phyloP scores from a whole-genome alignment of 1,139 yeast species.

The Scheffersomyces segobiensis region DNA sequence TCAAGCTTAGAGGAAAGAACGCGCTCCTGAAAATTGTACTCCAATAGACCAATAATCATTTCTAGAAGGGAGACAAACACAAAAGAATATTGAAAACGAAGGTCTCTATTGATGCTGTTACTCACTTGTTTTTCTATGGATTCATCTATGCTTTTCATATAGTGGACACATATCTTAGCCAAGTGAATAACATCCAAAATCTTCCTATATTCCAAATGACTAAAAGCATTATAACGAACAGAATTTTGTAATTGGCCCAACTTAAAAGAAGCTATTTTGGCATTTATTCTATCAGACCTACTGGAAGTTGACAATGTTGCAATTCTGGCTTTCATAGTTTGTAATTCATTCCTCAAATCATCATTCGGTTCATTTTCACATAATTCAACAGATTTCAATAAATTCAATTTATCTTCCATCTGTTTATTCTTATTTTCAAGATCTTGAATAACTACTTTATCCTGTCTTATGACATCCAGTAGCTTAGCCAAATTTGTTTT shows the following conservation, averaged over 20 bases:
- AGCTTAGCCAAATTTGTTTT: conserved; percentile 42
- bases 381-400: conserved; percentile 2
- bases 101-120: background rate
- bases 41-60: background rate
- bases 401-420: conserved; percentile 18
- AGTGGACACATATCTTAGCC: background rate
- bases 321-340: background rate
- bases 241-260: background rate
- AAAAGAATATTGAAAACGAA: background rate
- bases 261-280: background rate
- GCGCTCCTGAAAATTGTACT: background rate
- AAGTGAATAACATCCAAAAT: background rate
- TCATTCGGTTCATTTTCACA: background rate
- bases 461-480: conserved; percentile 25
- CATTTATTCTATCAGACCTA: background rate
- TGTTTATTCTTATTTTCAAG: conserved; percentile 34
- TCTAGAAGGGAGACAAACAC: background rate
- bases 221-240: background rate
- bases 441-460: conserved; percentile 25
- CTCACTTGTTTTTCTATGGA: background rate
- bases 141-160: background rate
- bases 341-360: background rate
- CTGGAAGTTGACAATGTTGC: background rate
- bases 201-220: background rate
- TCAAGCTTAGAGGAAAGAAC: background rate